Base-by-base conservation (phyloP, 2,329 filamentous ascomycete species). In the Orbilia brochopaga region DNA sequence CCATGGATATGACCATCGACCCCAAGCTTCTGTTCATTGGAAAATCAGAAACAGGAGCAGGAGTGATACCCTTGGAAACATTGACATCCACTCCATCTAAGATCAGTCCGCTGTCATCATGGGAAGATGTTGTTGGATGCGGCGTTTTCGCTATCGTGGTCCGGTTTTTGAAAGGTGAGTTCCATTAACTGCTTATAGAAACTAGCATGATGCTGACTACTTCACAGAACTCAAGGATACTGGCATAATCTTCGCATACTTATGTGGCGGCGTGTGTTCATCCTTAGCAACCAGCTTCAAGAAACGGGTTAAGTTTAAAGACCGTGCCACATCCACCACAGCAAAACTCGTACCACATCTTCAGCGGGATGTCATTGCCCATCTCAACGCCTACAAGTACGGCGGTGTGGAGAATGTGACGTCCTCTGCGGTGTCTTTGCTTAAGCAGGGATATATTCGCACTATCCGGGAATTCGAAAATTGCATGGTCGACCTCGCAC, bases 381-480 rank as follows among this genome's bases (percentile, higher is more conserved):
- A 65, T 32, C 27, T 72, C 11, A 60, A 65, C 23, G 40, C 27
- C 17, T 60, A 60, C 30, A 37, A 65, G 44, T 72, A 72, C 21
- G 23, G 50, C 2, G 55, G 67, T 17, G 67, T 66, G 3, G 57
- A 53, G 37, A 73, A 37, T 21, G 57, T 73, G 17, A 62, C 58
- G n/a, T 24, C 23, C n/a, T 51, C 55, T 19, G 69, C 69, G 11
- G 13, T 73, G 4, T 62, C 61, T 8, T 11, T 67, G 42, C 42
- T 73, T 23, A 67, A 67, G 17, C 61, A 44, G 44, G 69, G 69
- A 2, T 66, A 62, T 17, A 73, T 73, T 35, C 37, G 50, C 8
- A 73, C 69, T 11, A 73, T 73, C 19, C 48, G 69, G 24, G 62
- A 73, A 2, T 73, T 73, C 37, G 69, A 73, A 27, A 67, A 67